phyloP scores from a whole-genome alignment of 1,139 yeast species.

The Citeromyces hawaiiensis region DNA sequence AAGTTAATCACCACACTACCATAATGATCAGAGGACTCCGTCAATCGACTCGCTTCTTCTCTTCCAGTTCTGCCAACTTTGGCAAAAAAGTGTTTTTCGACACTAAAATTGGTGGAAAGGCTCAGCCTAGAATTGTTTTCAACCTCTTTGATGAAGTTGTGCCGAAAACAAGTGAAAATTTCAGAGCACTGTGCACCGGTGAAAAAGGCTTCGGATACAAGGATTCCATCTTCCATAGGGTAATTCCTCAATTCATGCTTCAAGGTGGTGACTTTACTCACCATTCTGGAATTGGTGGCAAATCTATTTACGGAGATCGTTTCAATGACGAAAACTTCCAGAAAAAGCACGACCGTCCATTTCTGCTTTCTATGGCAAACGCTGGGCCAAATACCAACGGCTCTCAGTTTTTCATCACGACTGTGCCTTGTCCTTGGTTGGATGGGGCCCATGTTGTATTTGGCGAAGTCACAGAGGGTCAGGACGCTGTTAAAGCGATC shows the following conservation, averaged over 20 bases:
- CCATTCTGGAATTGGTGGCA: constrained; percentile 20
- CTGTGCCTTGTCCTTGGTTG: constrained; percentile 25
- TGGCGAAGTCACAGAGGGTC: constrained; percentile 23
- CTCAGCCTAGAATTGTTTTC: constrained; percentile 19
- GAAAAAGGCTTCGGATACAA: constrained; percentile 53
- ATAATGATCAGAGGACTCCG: constrained; percentile 11
- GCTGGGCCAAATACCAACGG: constrained; percentile 30
- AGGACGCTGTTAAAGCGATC: constrained; percentile 16
- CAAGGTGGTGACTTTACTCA: constrained; percentile 25
- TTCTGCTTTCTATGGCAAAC: constrained; percentile 27
- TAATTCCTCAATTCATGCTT: constrained; percentile 32
- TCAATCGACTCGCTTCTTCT: constrained; percentile 22
- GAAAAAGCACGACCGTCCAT: constrained; percentile 22
- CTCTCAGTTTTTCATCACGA: constrained; percentile 26
- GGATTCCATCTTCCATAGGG: constrained; percentile 36
- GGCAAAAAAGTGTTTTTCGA: constrained; percentile 58
- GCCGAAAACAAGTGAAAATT: constrained; percentile 52
- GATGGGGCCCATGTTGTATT: constrained; percentile 28
- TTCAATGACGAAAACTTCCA: constrained; percentile 20
- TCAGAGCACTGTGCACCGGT: constrained; percentile 51
- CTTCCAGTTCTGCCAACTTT: constrained; percentile 20
- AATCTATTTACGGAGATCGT: constrained; percentile 20
- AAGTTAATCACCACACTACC: constrained; percentile 1
- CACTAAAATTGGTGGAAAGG: constrained; percentile 51
- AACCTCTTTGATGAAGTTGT: constrained; percentile 44